Base-by-base conservation (phyloP, 352 stramenopile species). In the Pythium dissotocum region DNA sequence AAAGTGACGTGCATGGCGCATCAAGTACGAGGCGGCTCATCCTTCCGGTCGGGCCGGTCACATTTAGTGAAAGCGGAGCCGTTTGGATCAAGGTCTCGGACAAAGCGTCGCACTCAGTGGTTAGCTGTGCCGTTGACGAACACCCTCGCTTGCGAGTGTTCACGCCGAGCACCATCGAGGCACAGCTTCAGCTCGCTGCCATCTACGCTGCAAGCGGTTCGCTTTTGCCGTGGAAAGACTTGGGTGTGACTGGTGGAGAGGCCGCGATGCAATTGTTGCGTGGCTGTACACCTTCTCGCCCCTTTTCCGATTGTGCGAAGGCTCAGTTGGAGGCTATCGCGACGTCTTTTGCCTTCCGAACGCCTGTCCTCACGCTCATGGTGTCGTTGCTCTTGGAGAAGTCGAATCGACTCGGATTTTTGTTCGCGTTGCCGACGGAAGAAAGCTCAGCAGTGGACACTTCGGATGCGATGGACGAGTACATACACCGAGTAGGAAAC, bases 171-270 rank as follows among this genome's bases (percentile, higher is more conserved):
- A 78, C 77, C 1, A 74, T 88, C 3, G 42, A 71, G 26, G 69
- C 69, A 6, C 72, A 79, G 48, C 53, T 88, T 7, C 67, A 83
- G 57, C 38, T 91, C 12, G 77, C 71, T 32, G 71, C 71, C 2
- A 66, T 89, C 36, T 85, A 76, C 55, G 57, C 60, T 24, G 65
- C 67, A 13, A 72, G 76, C 0, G 72, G 72, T 1, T 69, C 55
- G 4, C 68, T 58, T 40, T 48, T 85, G 9, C 73, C 78, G 14
- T 77, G 67, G 18, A 70, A 55, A 13, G 54, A 72, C 4, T 36
- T 85, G 12, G 54, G 67, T 9, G 86, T 90, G 82, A 87, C 80
- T 9, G 77, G 75, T 16, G 53, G 70, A 0, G 82, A 90, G 42
- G 74, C 76, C 10, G 76, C 79, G 7, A 21, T 88, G 12, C 65